Percentiles rank a stretch among this genome's conserved stretches.
These are phyloP conservation scores for Trapa incisa DNA, from an alignment of 345 rosid species.

Conservation along the genomic window DNA sequence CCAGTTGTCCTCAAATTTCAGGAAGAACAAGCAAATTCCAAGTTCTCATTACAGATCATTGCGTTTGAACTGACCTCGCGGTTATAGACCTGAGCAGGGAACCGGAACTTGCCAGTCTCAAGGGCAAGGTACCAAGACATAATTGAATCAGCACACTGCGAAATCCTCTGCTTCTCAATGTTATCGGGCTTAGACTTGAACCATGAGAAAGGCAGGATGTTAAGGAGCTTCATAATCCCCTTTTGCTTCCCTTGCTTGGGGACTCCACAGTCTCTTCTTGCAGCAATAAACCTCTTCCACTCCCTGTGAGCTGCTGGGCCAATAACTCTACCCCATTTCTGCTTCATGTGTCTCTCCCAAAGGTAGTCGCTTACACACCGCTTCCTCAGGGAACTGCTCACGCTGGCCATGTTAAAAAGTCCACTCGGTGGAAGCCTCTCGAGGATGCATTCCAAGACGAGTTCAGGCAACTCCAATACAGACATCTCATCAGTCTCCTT, in stretches of 20 bases:
- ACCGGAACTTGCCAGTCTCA: conserved; percentile 67
- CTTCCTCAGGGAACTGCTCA: conserved; percentile 55
- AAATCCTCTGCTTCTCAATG: conserved; percentile 18
- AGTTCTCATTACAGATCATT: neutral
- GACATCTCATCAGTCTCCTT: conserved; percentile 26
- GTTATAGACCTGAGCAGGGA: conserved; percentile 92
- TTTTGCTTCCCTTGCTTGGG: conserved; percentile 25
- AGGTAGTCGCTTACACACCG: conserved; percentile 64
- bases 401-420: conserved; percentile 67
- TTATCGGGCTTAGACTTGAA: conserved; percentile 26
- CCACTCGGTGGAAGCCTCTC: conserved; percentile 66
- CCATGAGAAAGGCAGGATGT: conserved; percentile 42
- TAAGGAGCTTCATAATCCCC: conserved; percentile 27
- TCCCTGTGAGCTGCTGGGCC: conserved; percentile 60
- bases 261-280: conserved; percentile 18
- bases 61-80: conserved; percentile 50
- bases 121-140: conserved; percentile 82
- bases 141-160: conserved; percentile 46
- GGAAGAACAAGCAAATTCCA: neutral
- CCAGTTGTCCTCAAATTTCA: neutral
- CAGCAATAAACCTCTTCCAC: conserved; percentile 52
- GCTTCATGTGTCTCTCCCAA: conserved; percentile 63
- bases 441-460: conserved; percentile 63
- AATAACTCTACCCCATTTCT: conserved; percentile 67
- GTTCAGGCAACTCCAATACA: conserved; percentile 76